Evolutionary conservation across 768 basidiomycete species (phyloP), one percentile per base, ranked within the genome.

Genomic region (Mrakia gelida): DNA sequence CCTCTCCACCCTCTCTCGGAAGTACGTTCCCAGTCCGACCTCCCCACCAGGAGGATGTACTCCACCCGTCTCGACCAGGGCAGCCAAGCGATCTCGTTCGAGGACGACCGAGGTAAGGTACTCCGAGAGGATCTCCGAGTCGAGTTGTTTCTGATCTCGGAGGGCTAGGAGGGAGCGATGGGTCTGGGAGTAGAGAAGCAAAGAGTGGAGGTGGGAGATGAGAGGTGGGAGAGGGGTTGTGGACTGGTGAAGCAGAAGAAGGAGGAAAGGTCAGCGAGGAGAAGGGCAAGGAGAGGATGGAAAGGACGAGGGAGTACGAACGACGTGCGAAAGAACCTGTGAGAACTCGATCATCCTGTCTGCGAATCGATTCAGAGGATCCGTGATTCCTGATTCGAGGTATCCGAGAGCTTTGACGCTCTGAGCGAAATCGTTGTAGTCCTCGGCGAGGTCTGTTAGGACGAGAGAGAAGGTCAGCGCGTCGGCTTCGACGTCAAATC

Each of bases 61-160:
- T 26, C 68, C 78, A 18, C 75, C 75, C 30, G n/a, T 38, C 63
- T 79, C 78, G 82, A 93, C 92, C 63, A 98, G 88, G 2, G 94
- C 94, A 28, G 95, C 90, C 15, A 99, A 87, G 65, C 97, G 87
- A 82, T 99, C 97, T 30, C 97, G 91, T 85, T 99, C 97, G 16
- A 90, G 87, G 0, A 93, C 94, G 65, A 98, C 91, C n/a, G 92
- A 92, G 9, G 92, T 92, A 18, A 99, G 88, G 84, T 98, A 98
- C 73, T 94, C 92, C 2, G 94, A 94, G 13, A 98, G 88, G 83
- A 98, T 96, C 85, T 99, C 97, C 80, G 98, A 96, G 83, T 99
- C 97, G 75, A 98, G 89, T 84, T 99, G 97, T 84, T 98, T 99
- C 85, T 98, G 97, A 84, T 98, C 97, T 65, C 97, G 90, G 43